Percentiles rank a stretch among this genome's conserved stretches.
Conservation (phyloP, 768 basidiomycete species). For the Kondoa subrosea region DNA sequence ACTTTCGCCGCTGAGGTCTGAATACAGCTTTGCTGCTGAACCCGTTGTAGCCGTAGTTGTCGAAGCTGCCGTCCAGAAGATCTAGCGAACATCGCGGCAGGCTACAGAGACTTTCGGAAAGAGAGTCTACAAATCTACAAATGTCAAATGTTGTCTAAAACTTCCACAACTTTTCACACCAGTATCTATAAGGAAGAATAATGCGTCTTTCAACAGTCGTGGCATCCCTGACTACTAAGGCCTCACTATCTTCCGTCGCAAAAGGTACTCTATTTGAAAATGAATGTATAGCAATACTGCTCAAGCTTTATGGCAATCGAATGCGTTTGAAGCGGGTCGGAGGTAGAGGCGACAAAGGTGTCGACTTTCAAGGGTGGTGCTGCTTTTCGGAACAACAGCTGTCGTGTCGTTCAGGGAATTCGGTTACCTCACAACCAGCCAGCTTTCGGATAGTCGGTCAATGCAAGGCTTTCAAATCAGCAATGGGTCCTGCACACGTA, state of each 20-base stretch:
- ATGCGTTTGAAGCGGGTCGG: background rate
- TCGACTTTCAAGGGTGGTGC: background rate
- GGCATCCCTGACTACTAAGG: background rate
- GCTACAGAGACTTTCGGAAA: no score
- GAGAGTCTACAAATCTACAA: no score
- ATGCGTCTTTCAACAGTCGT: background rate
- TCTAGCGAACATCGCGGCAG: no score
- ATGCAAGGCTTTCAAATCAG: background rate
- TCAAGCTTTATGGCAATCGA: background rate
- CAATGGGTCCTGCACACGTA: background rate
- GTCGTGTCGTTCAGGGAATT: background rate
- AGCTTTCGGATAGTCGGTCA: background rate
- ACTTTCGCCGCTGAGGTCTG: background rate
- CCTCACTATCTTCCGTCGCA: background rate
- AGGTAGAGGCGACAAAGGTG: background rate
- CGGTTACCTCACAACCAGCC: no score
- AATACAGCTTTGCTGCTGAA: background rate
- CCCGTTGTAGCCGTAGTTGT: background rate
- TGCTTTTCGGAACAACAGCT: background rate
- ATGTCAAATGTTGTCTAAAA: no score
- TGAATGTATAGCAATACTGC: background rate
- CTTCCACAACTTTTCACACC: no score
- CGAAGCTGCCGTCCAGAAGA: background rate
- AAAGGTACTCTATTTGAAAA: background rate
- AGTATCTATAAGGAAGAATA: background rate